Conservation (phyloP, 2,329 filamentous ascomycete species). For the Colletotrichum liaoningense region DNA sequence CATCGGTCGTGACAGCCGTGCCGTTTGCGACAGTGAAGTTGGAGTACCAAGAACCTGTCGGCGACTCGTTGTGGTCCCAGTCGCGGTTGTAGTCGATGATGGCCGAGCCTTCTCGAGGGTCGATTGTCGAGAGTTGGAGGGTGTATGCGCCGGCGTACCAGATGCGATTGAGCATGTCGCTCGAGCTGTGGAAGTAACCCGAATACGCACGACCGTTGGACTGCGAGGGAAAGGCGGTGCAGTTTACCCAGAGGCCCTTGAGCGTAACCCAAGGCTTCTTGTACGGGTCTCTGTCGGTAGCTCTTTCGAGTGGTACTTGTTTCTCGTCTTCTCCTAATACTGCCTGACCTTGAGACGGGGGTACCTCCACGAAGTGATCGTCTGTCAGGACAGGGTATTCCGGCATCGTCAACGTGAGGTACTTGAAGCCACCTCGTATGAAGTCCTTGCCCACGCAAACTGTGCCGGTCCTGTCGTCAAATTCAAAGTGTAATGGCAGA, state of each 20-base stretch:
- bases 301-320: neutral
- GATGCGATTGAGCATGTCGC: conserved; percentile 57
- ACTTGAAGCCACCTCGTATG: conserved; percentile 56
- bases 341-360: conserved; percentile 42
- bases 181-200: conserved; percentile 56
- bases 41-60: conserved; percentile 48
- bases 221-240: conserved; percentile 53
- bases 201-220: conserved; percentile 59
- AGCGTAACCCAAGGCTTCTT: conserved; percentile 45
- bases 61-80: conserved; percentile 45
- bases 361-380: neutral
- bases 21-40: conserved; percentile 46
- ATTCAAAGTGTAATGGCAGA: conserved; percentile 41
- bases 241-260: conserved; percentile 50
- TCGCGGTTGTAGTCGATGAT: conserved; percentile 48
- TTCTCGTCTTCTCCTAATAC: conserved; percentile 29
- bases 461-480: conserved; percentile 42
- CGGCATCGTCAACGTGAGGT: conserved; percentile 53
- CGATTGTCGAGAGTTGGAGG: conserved; percentile 48
- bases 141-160: conserved; percentile 57
- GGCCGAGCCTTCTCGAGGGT: conserved; percentile 47
- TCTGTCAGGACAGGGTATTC: conserved; percentile 47
- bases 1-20: conserved; percentile 54
- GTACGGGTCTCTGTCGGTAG: conserved; percentile 31
- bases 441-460: conserved; percentile 45